These are phyloP conservation scores for Parmelia sp. DNA, from an alignment of 495 filamentous ascomycete genomes.

Conservation along the genomic window DNA sequence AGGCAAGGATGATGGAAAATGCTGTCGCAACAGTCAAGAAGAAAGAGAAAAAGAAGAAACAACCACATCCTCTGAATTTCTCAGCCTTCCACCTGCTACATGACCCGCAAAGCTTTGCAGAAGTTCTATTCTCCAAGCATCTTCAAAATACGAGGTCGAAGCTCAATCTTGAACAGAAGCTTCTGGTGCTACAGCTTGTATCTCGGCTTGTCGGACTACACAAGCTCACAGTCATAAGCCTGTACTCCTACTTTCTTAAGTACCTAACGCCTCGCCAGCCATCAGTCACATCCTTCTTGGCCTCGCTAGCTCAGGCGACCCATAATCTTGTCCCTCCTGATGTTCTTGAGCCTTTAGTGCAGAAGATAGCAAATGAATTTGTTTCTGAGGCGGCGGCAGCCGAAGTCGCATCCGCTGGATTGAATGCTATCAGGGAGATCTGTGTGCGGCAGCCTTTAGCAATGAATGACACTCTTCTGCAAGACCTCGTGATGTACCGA, in stretches of 20 bases:
- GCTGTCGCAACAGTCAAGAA: conserved; percentile 70
- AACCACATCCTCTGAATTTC: conserved; percentile 86
- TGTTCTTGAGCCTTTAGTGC: conserved; percentile 80
- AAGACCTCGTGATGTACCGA: conserved; percentile 92
- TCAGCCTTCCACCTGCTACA: conserved; percentile 94
- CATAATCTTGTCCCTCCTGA: conserved; percentile 92
- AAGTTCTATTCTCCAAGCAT: conserved; percentile 84
- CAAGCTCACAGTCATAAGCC: conserved; percentile 74
- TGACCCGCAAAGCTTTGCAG: conserved; percentile 92
- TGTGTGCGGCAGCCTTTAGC: conserved; percentile 87
- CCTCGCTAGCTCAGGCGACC: conserved; percentile 82
- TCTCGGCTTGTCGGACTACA: conserved; percentile 89
- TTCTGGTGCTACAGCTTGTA: conserved; percentile 80
- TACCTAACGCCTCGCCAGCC: conserved; percentile 82
- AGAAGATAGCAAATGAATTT: conserved; percentile 97
- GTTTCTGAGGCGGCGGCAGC: conserved; percentile 89
- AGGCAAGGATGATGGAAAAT: conserved; percentile 66
- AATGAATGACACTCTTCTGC: conserved; percentile 91
- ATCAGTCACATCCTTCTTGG: conserved; percentile 90
- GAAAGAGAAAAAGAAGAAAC: conserved; percentile 80
- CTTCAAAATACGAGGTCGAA: conserved; percentile 79
- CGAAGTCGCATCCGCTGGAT: conserved; percentile 85
- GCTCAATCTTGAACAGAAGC: conserved; percentile 83
- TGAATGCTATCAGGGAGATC: conserved; percentile 92
- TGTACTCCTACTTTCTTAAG: conserved; percentile 84